Evolutionary conservation across 345 rosid species (phyloP).

Genomic region (Euphorbia tirucalli): DNA sequence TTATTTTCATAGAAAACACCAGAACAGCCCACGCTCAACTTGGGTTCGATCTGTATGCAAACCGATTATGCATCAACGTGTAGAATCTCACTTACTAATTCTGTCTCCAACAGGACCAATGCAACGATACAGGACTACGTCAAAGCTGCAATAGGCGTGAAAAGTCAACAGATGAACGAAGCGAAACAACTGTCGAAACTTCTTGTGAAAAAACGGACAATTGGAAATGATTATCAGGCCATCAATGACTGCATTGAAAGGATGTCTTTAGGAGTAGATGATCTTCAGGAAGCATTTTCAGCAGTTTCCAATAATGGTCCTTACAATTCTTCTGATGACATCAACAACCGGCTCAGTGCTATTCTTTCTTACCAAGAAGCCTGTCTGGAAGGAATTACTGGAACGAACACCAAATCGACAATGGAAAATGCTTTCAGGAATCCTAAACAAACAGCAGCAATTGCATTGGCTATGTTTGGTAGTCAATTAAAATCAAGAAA

Average conservation of each 20-base stretch:
- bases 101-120: neutral
- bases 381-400: neutral
- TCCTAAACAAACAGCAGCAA: neutral
- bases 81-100: neutral
- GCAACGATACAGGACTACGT: neutral
- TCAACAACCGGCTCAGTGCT: constrained; percentile 10
- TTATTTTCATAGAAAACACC: neutral
- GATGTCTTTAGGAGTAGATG: neutral
- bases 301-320: neutral
- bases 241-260: constrained; percentile 1
- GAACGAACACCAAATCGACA: too few relatives aligned
- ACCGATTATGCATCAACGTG: constrained; percentile 1
- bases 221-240: neutral
- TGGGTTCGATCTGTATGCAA: neutral
- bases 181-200: neutral
- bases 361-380: constrained; percentile 5
- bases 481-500: neutral
- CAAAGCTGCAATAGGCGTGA: neutral
- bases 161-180: neutral
- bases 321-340: neutral
- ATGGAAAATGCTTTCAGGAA: neutral
- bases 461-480: constrained; percentile 1
- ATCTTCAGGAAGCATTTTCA: neutral
- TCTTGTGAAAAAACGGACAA: neutral
- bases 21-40: neutral